phyloP scores from a whole-genome alignment of 352 stramenopile species.

The Globisporangium solare region DNA sequence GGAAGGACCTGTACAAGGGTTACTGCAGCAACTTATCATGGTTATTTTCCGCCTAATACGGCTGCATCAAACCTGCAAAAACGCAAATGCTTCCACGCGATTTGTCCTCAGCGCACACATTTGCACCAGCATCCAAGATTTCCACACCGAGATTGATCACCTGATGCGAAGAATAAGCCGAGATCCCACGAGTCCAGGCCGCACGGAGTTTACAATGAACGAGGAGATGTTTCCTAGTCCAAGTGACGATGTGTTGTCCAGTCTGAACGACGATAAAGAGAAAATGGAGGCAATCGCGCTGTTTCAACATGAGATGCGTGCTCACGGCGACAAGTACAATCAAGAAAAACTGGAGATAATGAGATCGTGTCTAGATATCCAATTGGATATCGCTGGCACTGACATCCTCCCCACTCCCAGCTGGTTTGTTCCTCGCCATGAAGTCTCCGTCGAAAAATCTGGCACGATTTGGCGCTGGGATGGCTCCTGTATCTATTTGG shows the following conservation, averaged over 20 bases:
- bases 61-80: slow-evolving; percentile 2
- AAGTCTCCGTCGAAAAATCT: slow-evolving; percentile 60
- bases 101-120: slow-evolving; percentile 2
- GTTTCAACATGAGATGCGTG: slow-evolving; percentile 6
- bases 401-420: background rate
- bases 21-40: slow-evolving; percentile 6
- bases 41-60: slow-evolving; percentile 3
- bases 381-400: background rate
- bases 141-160: slow-evolving; percentile 9
- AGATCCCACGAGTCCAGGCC: background rate
- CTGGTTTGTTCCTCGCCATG: slow-evolving; percentile 78
- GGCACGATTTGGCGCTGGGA: slow-evolving; percentile 13
- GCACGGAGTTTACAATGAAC: background rate
- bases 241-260: slow-evolving; percentile 4
- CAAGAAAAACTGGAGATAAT: slow-evolving; percentile 5
- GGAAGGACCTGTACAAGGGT: background rate
- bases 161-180: slow-evolving; percentile 1
- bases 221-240: background rate
- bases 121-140: slow-evolving; percentile 4
- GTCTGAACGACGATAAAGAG: background rate
- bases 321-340: slow-evolving; percentile 9
- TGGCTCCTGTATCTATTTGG: slow-evolving; percentile 2
- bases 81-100: slow-evolving; percentile 3
- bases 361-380: slow-evolving; percentile 4
- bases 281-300: slow-evolving; percentile 5